Conservation (phyloP, 371 early-diverging fungal species). For the Syncephalis fuscata region DNA sequence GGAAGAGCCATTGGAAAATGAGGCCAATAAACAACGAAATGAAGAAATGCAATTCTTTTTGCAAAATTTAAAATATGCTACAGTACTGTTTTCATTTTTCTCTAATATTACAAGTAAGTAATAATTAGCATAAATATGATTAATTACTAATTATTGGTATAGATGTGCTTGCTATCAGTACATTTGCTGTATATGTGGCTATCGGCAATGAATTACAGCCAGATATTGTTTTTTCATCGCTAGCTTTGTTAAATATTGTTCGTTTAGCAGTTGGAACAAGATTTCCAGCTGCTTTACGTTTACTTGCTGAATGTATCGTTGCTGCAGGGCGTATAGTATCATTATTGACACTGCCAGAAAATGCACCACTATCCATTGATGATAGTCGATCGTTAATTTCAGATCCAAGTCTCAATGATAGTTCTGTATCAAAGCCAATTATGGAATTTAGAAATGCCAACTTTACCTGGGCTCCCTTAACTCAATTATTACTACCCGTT, state of each 20-base stretch:
- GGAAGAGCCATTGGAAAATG: constrained; percentile 24
- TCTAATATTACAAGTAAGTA: no score
- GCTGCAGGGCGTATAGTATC: constrained; percentile 27
- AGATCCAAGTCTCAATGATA: no score
- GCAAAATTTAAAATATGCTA: no score
- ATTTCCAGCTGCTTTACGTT: constrained; percentile 28
- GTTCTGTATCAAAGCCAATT: no score
- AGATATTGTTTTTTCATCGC: constrained; percentile 16
- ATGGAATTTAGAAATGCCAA: no score
- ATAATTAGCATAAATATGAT: no score
- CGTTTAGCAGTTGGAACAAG: constrained; percentile 32
- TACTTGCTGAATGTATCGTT: constrained; percentile 30
- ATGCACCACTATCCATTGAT: no score
- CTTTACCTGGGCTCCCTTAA: no score
- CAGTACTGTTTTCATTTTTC: no score
- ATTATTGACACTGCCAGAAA: constrained; percentile 29
- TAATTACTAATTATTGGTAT: no score
- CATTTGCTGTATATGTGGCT: constrained; percentile 15
- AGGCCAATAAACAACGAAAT: constrained; percentile 39
- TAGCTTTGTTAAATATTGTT: constrained; percentile 18
- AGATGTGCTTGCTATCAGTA: constrained; percentile 19
- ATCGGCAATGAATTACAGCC: constrained; percentile 10
- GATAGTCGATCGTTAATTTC: no score
- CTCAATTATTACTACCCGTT: no score
- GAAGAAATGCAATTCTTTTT: constrained; percentile 24